A percentile compares a stretch with the other conserved stretches of the same genome.
phyloP scores from a whole-genome alignment of 2,329 filamentous ascomycete genomes.

The Aspergillus pseudotamarii region DNA sequence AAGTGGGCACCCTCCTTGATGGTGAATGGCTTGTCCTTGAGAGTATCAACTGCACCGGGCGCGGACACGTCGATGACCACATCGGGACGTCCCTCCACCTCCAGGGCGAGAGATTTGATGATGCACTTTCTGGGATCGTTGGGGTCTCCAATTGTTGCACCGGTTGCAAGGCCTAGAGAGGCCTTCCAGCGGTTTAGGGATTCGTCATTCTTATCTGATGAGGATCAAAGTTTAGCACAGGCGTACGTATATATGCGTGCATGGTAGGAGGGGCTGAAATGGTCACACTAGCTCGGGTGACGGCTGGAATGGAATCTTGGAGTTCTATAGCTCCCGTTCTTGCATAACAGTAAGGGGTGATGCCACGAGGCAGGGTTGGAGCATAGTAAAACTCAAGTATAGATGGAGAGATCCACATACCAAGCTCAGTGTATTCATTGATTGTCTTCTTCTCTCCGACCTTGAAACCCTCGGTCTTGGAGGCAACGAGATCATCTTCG shows the following conservation, averaged over 20 bases:
- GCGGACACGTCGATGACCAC: slow-evolving; percentile 85
- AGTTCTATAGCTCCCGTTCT: background rate
- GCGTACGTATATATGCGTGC: background rate
- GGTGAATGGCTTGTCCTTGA: slow-evolving; percentile 92
- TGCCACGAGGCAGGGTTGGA: slow-evolving; percentile 12
- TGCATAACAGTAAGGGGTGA: slow-evolving; percentile 4
- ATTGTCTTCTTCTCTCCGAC: slow-evolving; percentile 98
- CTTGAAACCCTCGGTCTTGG: slow-evolving; percentile 95
- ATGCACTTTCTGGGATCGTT: slow-evolving; percentile 88
- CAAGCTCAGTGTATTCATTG: slow-evolving; percentile 90
- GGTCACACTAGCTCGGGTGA: background rate
- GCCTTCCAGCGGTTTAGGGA: slow-evolving; percentile 97
- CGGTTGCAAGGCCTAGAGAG: slow-evolving; percentile 80
- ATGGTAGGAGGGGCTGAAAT: background rate
- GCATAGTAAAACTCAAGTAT: slow-evolving; percentile 2
- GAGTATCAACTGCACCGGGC: slow-evolving; percentile 70
- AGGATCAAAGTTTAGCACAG: slow-evolving; percentile 23
- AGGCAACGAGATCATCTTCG: slow-evolving; percentile 80
- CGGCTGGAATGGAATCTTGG: background rate
- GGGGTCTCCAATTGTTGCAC: slow-evolving; percentile 71
- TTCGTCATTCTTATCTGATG: slow-evolving; percentile 73
- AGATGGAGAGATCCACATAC: slow-evolving; percentile 55
- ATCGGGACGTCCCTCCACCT: slow-evolving; percentile 77
- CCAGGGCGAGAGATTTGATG: slow-evolving; percentile 87
- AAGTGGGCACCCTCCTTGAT: slow-evolving; percentile 96